Base-by-base conservation (phyloP, 2,329 filamentous ascomycete species). In the Aurifilum marmelostoma region DNA sequence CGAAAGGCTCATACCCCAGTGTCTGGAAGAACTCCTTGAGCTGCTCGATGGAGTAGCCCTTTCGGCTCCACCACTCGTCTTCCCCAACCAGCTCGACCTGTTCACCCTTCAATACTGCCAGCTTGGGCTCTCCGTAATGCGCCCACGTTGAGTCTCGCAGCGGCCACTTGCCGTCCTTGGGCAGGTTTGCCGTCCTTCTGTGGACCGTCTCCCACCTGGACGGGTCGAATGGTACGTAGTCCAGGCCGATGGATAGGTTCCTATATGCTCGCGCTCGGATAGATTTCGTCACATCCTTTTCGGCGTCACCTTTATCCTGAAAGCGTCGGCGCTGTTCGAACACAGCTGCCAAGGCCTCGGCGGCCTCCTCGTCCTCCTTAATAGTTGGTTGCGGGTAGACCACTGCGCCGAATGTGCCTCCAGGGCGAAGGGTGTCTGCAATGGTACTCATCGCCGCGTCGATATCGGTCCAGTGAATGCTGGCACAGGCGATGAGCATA, bases 331-430 rank as follows among this genome's bases (percentile, higher is more conserved):
- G 65, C 29, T 67, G 58, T 14, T 67, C 65, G 14, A 67, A 67
- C 11, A 67, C 58, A 24, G 29, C 56, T 24, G 56, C 65, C 65
- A 68, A 52, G 3, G 52, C 59, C 12, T 12, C 60, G 6, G 60
- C 67, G 1, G 52, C 63, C 6, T 32, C 32, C 1, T 69, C 60
- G 18, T 63, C 69, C 3, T 59, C 61, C 39, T 66, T 60, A 32
- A 69, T 54, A 7, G 63, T 65, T 21, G 65, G 58, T 37, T 67
- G 65, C 4, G 65, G 65, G 60, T 71, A 69, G 34, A 71, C 67
- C 11, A 71, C 69, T 14, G 69, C 62, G 18, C 61, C 69, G 3
- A 69, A 63, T 0, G 69, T 71, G 47, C 69, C 69, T n/a, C 69
- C 69, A 11, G 67, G 52, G 50, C 69, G 63, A 12, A 71, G 54